Evolutionary conservation across 1,139 yeast species (phyloP), one percentile per base, ranked within the genome.

Genomic region (Zygoascus meyerae): DNA sequence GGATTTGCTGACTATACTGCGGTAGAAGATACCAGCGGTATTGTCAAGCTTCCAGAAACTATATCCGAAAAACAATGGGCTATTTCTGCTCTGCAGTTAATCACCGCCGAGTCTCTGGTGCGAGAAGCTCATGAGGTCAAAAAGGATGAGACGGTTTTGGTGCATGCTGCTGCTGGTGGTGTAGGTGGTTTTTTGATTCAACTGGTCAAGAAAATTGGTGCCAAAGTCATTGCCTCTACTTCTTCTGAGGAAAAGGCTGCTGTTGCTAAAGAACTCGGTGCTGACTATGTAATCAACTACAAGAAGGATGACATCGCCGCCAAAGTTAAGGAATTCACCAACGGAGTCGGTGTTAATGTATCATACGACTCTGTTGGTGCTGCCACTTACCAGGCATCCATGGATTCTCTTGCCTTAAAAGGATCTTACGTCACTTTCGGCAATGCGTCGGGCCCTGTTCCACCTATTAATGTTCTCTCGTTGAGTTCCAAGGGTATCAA

Each of bases 291-390:
- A 2, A 58, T 69, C 46, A 73, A 73, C 60, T 71, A 72, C 56
- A 36, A 45, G 29, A 82, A 78, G 14, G 71, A 67, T 42, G 79
- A 83, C 60, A 73, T 83, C 34, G 77, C 69, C 11, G 72, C 69
- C 8, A 73, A 74, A 53, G 89, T 89, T 11, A 57, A 68, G 48
- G 83, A 86, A 59, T 68, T 81, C 59, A 87, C 96, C 16, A 65
- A 68, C 32, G 87, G 86, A 8, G 66, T 71, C 42, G 96, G 96
- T 49, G 95, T 81, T 26, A 71, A 70, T 18, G 95, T 79, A 2
- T 75, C 81, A 0, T 86, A 74, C 60, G 97, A 90, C 64, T 79
- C 94, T 37, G 78, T 89, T 48, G 97, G 97, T n/a, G 83, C 85
- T 62, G 86, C 77, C 56, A 77, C 95, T 4, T 84, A 77, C 59